Conservation (phyloP, 768 basidiomycete species). For the Tylopilus subfusipes region DNA sequence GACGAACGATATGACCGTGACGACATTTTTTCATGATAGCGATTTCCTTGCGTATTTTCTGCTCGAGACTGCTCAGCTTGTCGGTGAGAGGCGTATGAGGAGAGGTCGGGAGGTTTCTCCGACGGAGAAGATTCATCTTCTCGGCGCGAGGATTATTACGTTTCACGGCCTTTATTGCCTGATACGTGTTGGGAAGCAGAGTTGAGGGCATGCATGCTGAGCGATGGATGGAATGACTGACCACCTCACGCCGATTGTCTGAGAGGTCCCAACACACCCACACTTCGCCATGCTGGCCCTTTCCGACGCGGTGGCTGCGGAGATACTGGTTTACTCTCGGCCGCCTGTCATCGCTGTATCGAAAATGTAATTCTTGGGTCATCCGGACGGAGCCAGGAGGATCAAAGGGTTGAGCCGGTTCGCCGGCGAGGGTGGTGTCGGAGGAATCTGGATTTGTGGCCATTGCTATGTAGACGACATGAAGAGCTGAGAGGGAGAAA, state of each 20-base stretch:
- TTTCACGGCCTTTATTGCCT: conserved; percentile 81
- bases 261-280: conserved; percentile 61
- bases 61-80: conserved; percentile 66
- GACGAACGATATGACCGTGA: conserved; percentile 84
- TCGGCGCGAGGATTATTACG: conserved; percentile 70
- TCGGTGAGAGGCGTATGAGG: conserved; percentile 59
- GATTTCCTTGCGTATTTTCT: conserved; percentile 88
- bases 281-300: conserved; percentile 89
- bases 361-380: conserved; percentile 42
- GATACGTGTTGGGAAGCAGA: conserved; percentile 8
- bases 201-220: conserved; percentile 3
- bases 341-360: conserved; percentile 39
- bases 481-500: conserved; percentile 13
- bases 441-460: conserved; percentile 23
- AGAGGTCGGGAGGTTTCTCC: conserved; percentile 42
- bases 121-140: conserved; percentile 53
- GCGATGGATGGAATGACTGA: conserved; percentile 28
- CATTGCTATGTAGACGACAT: conserved; percentile 29
- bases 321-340: conserved; percentile 83
- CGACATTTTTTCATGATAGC: conserved; percentile 98
- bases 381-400: conserved; percentile 47
- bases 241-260: conserved; percentile 46
- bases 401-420: conserved; percentile 34
- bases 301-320: conserved; percentile 71
- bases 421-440: conserved; percentile 34